Base-by-base conservation (phyloP, 371 early-diverging fungal species). In the Mortierella sp. region DNA sequence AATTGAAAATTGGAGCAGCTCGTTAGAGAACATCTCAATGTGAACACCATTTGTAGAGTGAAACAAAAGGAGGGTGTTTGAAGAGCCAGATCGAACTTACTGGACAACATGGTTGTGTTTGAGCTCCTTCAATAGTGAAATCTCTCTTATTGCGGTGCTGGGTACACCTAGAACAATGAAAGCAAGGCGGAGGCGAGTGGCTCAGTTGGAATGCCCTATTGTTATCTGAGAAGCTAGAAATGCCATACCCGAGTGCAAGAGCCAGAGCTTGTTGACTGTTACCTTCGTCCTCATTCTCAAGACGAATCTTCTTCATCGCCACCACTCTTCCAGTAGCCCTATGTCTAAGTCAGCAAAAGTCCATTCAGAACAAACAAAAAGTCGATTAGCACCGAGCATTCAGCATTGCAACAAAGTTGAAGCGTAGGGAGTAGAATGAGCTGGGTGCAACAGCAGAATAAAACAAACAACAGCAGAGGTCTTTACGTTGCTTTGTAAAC, bases 81-180 rank as follows among this genome's bases (percentile, higher is more conserved):
- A 24, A 10, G 55, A 40, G 19, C 31, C n/a, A 31, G 28, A 51
- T 54, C 37, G 34, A 44, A 44, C 24, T 83, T 90, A 95, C 95
- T 92, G 90, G 61, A 99, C 95, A 81, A 99, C 95, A 87, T 98
- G 97, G 2, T 94, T 91, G 88, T 99, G 99, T 64, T 95, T 92
- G 43, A 99, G 88, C 86, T 98, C 98, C 88, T 98, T 98, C n/a
- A 99, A 91, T 24, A 99, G 88, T 8, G 99, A 97, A 64, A 99
- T 98, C 88, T 99, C 99, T 78, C 99, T 91, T 59, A 99, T 96
- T 43, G 98, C 95, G 0, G 98, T 98, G 6, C 96, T 95, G 3
- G 99, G 98, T 9, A 99, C 96, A 16, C 86, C 86, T 86, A 61
- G 34, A 67, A 24, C 9, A 19, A 37, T 24, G 6, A 40, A 40